phyloP scores from a whole-genome alignment of 1,284 basidiomycete species.

The Takashimella tepidaria region DNA sequence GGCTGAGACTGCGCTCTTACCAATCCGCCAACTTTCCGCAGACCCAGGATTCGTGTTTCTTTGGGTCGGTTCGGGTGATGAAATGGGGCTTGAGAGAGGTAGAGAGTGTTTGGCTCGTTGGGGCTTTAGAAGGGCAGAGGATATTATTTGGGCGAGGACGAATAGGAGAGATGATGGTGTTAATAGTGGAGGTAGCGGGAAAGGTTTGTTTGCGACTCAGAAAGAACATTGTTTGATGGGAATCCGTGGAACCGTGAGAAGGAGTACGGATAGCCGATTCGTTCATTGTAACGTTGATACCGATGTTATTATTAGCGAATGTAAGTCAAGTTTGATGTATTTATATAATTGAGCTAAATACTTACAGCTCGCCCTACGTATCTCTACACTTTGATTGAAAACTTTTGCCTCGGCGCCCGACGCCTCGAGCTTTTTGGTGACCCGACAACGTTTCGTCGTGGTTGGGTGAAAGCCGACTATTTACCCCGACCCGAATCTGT shows the following conservation, averaged over 20 bases:
- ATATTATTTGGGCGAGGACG: conserved; percentile 95
- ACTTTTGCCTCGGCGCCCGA: conserved; percentile 91
- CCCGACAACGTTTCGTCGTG: conserved; percentile 65
- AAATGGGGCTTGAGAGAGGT: conserved; percentile 86
- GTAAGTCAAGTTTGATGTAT: conserved; percentile 21
- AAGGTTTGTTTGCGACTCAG: conserved; percentile 67
- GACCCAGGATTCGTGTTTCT: conserved; percentile 92
- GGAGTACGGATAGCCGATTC: conserved; percentile 89
- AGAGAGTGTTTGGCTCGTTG: conserved; percentile 85
- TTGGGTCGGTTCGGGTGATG: conserved; percentile 90
- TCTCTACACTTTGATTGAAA: conserved; percentile 91
- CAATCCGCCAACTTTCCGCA: conserved; percentile 75
- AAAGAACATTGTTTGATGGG: conserved; percentile 98
- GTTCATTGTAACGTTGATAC: conserved; percentile 99
- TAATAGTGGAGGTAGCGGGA: conserved; percentile 4
- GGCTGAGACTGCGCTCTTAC: conserved; percentile 73
- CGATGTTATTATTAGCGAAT: conserved; percentile 87
- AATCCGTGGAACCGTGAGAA: conserved; percentile 92
- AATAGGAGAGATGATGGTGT: conserved; percentile 51
- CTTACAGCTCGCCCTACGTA: conserved; percentile 76
- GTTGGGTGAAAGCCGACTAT: conserved; percentile 84
- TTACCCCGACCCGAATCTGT: not conserved
- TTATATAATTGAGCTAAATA: not conserved
- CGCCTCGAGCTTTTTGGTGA: conserved; percentile 86
- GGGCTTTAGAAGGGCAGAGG: conserved; percentile 94